Evolutionary conservation across 1,284 basidiomycete species (phyloP), one percentile per base, ranked within the genome.

Genomic region (Tilletia caries): DNA sequence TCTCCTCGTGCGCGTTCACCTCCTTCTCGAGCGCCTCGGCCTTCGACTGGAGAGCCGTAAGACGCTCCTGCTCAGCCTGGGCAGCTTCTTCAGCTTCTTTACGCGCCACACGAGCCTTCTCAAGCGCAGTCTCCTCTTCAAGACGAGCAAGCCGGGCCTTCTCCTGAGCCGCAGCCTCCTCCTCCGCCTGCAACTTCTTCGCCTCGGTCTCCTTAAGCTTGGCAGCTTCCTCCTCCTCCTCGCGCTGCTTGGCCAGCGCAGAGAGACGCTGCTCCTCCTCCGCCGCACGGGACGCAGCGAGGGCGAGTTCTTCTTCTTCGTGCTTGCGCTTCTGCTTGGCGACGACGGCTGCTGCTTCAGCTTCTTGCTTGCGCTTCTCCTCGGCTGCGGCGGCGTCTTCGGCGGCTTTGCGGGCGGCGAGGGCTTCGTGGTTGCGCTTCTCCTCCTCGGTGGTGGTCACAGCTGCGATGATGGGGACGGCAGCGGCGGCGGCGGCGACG

Each of bases 191-290:
- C 15, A 27, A 23, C 52, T 54, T 25, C 10, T 15, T 6, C 1
- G 37, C 12, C 3, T 50, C 23, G 48, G 48, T 58, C 48, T 25
- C 20, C 48, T 25, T 50, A 8, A 18, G 23, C 20, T 50, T 12
- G 23, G 52, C 52, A 8, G 58, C 58, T 8, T 13, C 29, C 12
- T 29, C 58, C 29, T 62, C 58, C 32, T 62, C 58, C 58, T 62
- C 58, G 20, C 32, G 27, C 32, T 33, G 32, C 58, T 62, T 62
- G 58, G 58, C 58, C 10, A 29, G 27, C 4, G 58, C 58, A 6
- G 58, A 27, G 15, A 62, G 58, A 8, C 58, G 58, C 32, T 62
- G 58, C 32, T 62, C 58, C 58, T 62, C 58, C 58, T 62, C 58
- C 15, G 58, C 58, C 3, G 58, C 58, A 34, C 58, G 58, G 13